These are phyloP conservation scores for Prosopis cineraria DNA, from an alignment of 306 rosid genomes.

Conservation along the genomic window DNA sequence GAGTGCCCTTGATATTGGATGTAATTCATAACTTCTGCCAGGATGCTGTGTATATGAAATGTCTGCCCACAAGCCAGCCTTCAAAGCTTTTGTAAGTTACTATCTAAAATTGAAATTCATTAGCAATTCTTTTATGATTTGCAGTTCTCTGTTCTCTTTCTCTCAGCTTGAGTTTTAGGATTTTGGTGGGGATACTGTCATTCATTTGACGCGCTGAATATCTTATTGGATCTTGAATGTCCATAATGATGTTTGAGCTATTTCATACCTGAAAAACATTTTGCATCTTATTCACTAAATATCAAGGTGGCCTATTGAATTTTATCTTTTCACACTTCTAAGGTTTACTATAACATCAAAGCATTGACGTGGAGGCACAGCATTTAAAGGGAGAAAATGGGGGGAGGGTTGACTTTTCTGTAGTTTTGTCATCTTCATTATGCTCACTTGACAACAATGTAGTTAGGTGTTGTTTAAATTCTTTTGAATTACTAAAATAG, in stretches of 20 bases:
- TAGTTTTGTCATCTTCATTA: neutral
- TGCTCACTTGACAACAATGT: neutral
- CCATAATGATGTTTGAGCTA: constrained; percentile 1
- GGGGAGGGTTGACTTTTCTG: too few species aligned
- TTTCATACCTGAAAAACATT: constrained; percentile 14
- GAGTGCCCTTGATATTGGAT: constrained; percentile 18
- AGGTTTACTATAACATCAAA: neutral
- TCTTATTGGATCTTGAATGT: constrained; percentile 7
- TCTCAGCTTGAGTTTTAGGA: neutral
- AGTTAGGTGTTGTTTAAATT: neutral
- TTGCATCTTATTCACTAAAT: constrained; percentile 10
- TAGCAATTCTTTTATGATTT: neutral
- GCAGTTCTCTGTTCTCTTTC: too few species aligned
- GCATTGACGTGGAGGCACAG: neutral
- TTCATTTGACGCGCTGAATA: neutral
- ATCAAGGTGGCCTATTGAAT: constrained; percentile 9
- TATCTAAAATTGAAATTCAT: neutral
- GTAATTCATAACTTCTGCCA: constrained; percentile 37
- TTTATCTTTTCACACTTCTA: neutral
- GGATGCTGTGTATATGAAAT: constrained; percentile 98
- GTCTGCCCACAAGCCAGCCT: constrained; percentile 88
- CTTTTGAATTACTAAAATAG: neutral
- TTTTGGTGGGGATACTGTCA: neutral
- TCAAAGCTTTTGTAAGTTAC: constrained; percentile 92
- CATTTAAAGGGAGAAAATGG: neutral